Conservation (phyloP, 2,329 filamentous ascomycete genomes). For the Malbranchea cinnamomea region DNA sequence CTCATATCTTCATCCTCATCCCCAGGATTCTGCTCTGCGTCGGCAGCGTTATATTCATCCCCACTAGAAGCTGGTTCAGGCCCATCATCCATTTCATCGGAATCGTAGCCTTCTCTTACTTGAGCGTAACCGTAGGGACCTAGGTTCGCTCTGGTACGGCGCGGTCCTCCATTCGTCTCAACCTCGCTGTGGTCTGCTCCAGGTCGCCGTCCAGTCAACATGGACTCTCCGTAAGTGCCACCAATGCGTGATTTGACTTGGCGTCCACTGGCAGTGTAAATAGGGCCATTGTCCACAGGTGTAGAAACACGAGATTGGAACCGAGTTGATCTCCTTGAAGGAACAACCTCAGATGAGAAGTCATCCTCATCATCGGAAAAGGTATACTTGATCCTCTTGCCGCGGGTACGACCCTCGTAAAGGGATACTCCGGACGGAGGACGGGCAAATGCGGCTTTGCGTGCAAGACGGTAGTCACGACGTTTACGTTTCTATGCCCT, state of each 20-base stretch:
- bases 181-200: conserved; percentile 29
- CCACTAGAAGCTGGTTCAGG: conserved; percentile 43
- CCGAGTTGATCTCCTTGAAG: conserved; percentile 47
- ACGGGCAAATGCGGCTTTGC: conserved; percentile 73
- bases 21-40: conserved; percentile 56
- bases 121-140: conserved; percentile 1
- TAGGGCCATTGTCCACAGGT: conserved; percentile 52
- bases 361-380: conserved; percentile 80
- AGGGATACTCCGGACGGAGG: conserved; percentile 82
- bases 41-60: conserved; percentile 59
- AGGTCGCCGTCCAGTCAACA: conserved; percentile 41
- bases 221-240: conserved; percentile 38
- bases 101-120: conserved; percentile 39
- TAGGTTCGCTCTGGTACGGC: conserved; percentile 15
- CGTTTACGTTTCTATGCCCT: conserved; percentile 67
- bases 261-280: conserved; percentile 69
- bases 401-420: conserved; percentile 90
- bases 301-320: conserved; percentile 56
- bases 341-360: conserved; percentile 46
- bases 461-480: conserved; percentile 75
- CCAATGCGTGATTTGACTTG: conserved; percentile 50
- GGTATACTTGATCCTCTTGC: conserved; percentile 92
- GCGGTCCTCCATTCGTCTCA: conserved; percentile 28
- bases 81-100: conserved; percentile 50
- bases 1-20: conserved; percentile 34